Conservation (phyloP, 306 rosid genomes). For the Potentilla sterilis region DNA sequence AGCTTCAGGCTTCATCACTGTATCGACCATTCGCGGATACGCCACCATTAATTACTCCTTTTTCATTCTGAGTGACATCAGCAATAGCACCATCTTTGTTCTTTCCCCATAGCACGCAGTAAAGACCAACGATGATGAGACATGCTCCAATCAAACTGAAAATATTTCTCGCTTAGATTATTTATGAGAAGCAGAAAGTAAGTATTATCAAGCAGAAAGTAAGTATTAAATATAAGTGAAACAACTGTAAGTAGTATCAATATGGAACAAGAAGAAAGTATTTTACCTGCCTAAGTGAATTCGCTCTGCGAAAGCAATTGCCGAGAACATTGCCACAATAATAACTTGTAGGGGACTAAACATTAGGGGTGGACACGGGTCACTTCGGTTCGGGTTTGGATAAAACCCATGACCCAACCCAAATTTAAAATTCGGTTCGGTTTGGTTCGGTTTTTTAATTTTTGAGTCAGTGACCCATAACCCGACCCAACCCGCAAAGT, state of each 20-base stretch:
- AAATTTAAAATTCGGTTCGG: too few species aligned
- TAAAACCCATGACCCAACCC: too few species aligned
- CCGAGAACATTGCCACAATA: slow-evolving; percentile 26
- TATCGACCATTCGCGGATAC: slow-evolving; percentile 12
- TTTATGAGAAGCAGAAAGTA: not conserved
- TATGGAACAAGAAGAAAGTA: not conserved
- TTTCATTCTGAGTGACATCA: not conserved
- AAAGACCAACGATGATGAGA: slow-evolving; percentile 29
- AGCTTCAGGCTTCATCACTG: slow-evolving; percentile 8
- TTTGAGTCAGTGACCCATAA: too few species aligned
- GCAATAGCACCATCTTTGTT: slow-evolving; percentile 1
- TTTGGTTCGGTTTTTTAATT: too few species aligned
- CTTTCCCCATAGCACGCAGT: slow-evolving; percentile 41
- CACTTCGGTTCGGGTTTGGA: too few species aligned
- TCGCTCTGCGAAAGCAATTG: slow-evolving; percentile 34
- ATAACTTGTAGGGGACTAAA: slow-evolving; percentile 32
- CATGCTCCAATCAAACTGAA: slow-evolving; percentile 37
- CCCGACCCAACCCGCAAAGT: too few species aligned
- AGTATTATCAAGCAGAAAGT: not conserved
- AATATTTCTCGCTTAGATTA: not conserved
- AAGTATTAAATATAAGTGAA: not conserved
- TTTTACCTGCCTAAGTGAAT: slow-evolving; percentile 33
- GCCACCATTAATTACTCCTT: not conserved
- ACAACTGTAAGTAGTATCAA: not conserved
- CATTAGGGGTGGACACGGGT: too few species aligned